phyloP scores from a whole-genome alignment of 2,329 filamentous ascomycete species.

The Epicoccum nigrum region DNA sequence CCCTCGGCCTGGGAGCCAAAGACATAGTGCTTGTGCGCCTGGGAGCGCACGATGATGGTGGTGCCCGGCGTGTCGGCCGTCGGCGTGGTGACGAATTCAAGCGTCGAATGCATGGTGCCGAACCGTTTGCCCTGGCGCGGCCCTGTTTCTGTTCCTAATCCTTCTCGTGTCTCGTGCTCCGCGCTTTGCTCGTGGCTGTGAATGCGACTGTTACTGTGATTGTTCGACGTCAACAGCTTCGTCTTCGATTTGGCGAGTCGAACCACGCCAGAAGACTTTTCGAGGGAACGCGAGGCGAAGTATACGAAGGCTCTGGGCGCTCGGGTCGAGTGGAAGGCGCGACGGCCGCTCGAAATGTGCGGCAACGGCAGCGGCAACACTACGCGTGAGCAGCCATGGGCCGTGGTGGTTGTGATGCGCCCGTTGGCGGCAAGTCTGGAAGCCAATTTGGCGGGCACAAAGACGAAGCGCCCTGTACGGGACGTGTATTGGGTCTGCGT shows the following conservation, averaged over 20 bases:
- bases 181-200: neutral
- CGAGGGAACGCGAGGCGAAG: no score
- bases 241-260: no score
- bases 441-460: slow-evolving; percentile 42
- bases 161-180: neutral
- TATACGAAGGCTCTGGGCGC: no score
- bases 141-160: no score
- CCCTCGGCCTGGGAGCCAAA: slow-evolving; percentile 86
- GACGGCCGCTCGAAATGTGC: neutral
- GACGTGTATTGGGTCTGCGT: neutral
- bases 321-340: slow-evolving; percentile 7
- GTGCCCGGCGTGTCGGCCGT: slow-evolving; percentile 88
- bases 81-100: slow-evolving; percentile 80
- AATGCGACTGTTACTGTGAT: no score
- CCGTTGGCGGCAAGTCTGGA: slow-evolving; percentile 24
- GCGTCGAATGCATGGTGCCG: slow-evolving; percentile 69
- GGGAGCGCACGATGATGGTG: slow-evolving; percentile 74
- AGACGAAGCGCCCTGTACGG: no score
- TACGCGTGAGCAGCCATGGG: slow-evolving; percentile 20
- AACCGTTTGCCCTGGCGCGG: neutral
- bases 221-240: no score
- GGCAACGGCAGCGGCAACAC: no score
- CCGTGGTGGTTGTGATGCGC: slow-evolving; percentile 38
- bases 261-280: no score
- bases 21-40: slow-evolving; percentile 74